Percentiles rank a stretch among this genome's conserved stretches.
phyloP scores from a whole-genome alignment of 768 basidiomycete species.

The Tricholomella constricta region DNA sequence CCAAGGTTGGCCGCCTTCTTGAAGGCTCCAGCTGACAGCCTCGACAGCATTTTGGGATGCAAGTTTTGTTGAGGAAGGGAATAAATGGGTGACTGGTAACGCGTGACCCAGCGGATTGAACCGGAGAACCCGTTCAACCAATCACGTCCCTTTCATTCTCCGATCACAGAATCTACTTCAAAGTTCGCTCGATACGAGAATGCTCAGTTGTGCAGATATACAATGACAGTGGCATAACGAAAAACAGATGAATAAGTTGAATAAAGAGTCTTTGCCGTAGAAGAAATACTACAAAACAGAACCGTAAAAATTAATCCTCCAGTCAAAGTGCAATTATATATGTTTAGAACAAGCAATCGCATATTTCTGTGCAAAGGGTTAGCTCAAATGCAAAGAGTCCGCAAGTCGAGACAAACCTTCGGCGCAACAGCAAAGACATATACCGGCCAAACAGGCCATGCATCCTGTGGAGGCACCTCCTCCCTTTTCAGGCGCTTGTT shows the following conservation, averaged over 20 bases:
- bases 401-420: slow-evolving; percentile 47
- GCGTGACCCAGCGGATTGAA: slow-evolving; percentile 52
- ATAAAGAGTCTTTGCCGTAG: slow-evolving; percentile 1
- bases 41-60: slow-evolving; percentile 75
- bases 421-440: slow-evolving; percentile 70
- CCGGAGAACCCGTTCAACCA: slow-evolving; percentile 42
- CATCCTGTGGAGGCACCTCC: slow-evolving; percentile 43
- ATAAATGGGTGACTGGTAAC: slow-evolving; percentile 43
- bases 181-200: neutral
- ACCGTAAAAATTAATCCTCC: slow-evolving; percentile 6
- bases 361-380: slow-evolving; percentile 52
- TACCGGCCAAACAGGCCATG: slow-evolving; percentile 66
- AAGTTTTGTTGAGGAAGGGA: slow-evolving; percentile 46
- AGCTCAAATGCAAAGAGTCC: slow-evolving; percentile 1
- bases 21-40: slow-evolving; percentile 75
- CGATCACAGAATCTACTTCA: slow-evolving; percentile 3
- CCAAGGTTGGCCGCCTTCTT: slow-evolving; percentile 54
- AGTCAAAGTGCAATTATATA: neutral
- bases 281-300: slow-evolving; percentile 7
- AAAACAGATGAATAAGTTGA: neutral
- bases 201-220: neutral
- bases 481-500: slow-evolving; percentile 55
- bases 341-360: slow-evolving; percentile 67
- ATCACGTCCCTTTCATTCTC: slow-evolving; percentile 32
- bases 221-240: neutral